Evolutionary conservation across 257 asterid species (phyloP), one percentile per base, ranked within the genome.

Genomic region (Solanum etuberosum): DNA sequence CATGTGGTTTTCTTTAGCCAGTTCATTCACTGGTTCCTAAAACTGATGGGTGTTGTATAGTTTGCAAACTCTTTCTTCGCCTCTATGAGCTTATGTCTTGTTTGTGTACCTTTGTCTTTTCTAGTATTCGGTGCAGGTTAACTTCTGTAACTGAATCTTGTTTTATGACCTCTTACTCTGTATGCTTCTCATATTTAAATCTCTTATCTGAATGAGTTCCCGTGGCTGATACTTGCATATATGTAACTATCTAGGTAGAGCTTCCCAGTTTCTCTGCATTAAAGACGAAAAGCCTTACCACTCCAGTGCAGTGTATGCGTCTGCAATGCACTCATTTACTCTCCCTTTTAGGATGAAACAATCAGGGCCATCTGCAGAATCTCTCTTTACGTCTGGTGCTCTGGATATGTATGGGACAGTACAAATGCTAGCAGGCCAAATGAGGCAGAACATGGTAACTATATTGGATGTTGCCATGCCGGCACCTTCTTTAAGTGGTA

Each of bases 281-380:
- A 91, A 94, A 38, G 98, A 96, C 73, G 88, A 88, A 68, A 94
- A 95, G 88, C 92, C 91, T 59, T 97, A 94, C 88, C 96, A 97
- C 94, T 89, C 97, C 21, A 95, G 98, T 89, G 98, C 99, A 80
- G 91, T 97, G 90, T 95, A 97, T 91, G 98, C 99, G 34, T 93
- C 99, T 87, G 98, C 98, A 37, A 88, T 97, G 82, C 98, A 95
- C 91, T 94, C 99, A 76, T 89, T 94, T 89, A 92, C 94, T 88
- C 98, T 97, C 85, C 99, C 99, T 86, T 94, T 94, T 89, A 90
- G 96, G 91, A 94, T 97, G 95, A 93, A 92, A 88, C 97, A 91
- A 77, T 92, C 87, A 42, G 94, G 97, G 54, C 98, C 98, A 78
- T 91, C 92, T 91, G 88, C 94, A 27, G 94, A 94, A 84, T 84